Evolutionary conservation across 2,329 filamentous ascomycete species (phyloP).

Genomic region (Hymenoscyphus salicellus): DNA sequence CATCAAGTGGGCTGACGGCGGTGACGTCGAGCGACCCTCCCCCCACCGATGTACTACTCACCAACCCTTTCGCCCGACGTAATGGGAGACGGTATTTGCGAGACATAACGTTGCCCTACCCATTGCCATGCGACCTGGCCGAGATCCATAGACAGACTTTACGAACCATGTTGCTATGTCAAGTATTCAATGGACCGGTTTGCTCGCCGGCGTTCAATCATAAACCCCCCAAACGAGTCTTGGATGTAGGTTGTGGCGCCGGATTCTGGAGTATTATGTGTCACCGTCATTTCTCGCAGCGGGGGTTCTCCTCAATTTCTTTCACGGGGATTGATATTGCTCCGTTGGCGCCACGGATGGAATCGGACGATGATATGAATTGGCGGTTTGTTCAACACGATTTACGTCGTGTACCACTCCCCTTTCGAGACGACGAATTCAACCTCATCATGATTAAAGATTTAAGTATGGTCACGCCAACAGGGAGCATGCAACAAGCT

Average conservation of each 20-base stretch:
- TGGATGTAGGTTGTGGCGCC: constrained; percentile 84
- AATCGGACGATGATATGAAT: constrained; percentile 68
- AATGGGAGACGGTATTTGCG: constrained; percentile 82
- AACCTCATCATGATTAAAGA: constrained; percentile 90
- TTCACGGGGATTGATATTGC: constrained; percentile 84
- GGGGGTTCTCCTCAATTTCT: constrained; percentile 65
- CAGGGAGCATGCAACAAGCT: constrained; percentile 51
- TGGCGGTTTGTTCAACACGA: constrained; percentile 91
- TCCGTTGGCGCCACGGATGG: constrained; percentile 62
- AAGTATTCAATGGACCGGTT: constrained; percentile 76
- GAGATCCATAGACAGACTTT: constrained; percentile 87
- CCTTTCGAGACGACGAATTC: constrained; percentile 76
- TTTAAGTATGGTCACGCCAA: constrained; percentile 63
- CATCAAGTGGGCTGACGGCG: constrained; percentile 30
- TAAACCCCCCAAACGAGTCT: constrained; percentile 69
- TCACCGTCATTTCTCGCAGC: constrained; percentile 70
- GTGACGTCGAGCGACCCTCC: constrained; percentile 30
- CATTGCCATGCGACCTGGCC: constrained; percentile 81
- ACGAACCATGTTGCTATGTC: constrained; percentile 75
- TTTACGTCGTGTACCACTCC: constrained; percentile 68
- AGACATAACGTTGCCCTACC: constrained; percentile 70
- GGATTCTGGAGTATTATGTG: constrained; percentile 89
- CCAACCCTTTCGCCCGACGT: constrained; percentile 63
- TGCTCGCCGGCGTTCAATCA: constrained; percentile 66
- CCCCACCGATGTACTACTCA: constrained; percentile 21